phyloP scores from a whole-genome alignment of 2,329 filamentous ascomycete genomes.

The Neonectria coccinea region DNA sequence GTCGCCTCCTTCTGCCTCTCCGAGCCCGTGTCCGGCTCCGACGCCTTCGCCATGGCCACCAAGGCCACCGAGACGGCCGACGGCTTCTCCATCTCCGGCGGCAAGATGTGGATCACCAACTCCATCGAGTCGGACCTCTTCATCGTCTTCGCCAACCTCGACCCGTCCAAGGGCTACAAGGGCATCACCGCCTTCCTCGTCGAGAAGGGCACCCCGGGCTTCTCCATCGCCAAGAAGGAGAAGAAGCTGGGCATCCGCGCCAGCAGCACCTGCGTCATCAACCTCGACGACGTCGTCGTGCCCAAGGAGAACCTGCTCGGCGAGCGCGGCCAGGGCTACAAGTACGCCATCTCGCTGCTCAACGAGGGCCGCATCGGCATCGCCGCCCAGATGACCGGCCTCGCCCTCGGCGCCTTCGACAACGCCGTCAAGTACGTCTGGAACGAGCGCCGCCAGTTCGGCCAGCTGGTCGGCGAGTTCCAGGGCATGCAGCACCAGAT shows the following conservation, averaged over 20 bases:
- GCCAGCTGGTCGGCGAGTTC: slow-evolving; percentile 92
- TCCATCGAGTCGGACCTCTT: slow-evolving; percentile 93
- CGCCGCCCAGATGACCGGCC: slow-evolving; percentile 97
- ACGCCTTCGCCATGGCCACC: slow-evolving; percentile 94
- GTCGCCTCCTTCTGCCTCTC: slow-evolving; percentile 94
- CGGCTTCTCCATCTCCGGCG: slow-evolving; percentile 88
- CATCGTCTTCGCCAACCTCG: slow-evolving; percentile 97
- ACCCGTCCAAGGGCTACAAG: slow-evolving; percentile 93
- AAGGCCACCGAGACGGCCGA: slow-evolving; percentile 85
- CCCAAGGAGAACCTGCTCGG: slow-evolving; percentile 90
- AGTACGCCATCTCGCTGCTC: slow-evolving; percentile 92
- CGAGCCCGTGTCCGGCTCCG: slow-evolving; percentile 91
- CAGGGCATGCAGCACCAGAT: slow-evolving; percentile 99
- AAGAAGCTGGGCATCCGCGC: slow-evolving; percentile 99
- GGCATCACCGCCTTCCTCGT: slow-evolving; percentile 97
- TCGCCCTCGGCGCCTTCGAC: slow-evolving; percentile 93
- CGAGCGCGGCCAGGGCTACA: slow-evolving; percentile 92
- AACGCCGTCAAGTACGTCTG: slow-evolving; percentile 94
- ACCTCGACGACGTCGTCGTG: slow-evolving; percentile 95
- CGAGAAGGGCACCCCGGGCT: slow-evolving; percentile 89
- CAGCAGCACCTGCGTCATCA: slow-evolving; percentile 95
- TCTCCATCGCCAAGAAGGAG: slow-evolving; percentile 98
- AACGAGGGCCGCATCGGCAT: slow-evolving; percentile 99
- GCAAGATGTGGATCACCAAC: slow-evolving; percentile 99
- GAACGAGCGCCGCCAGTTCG: slow-evolving; percentile 99